phyloP scores from a whole-genome alignment of 1,284 basidiomycete genomes.

The Moniliella sp. region DNA sequence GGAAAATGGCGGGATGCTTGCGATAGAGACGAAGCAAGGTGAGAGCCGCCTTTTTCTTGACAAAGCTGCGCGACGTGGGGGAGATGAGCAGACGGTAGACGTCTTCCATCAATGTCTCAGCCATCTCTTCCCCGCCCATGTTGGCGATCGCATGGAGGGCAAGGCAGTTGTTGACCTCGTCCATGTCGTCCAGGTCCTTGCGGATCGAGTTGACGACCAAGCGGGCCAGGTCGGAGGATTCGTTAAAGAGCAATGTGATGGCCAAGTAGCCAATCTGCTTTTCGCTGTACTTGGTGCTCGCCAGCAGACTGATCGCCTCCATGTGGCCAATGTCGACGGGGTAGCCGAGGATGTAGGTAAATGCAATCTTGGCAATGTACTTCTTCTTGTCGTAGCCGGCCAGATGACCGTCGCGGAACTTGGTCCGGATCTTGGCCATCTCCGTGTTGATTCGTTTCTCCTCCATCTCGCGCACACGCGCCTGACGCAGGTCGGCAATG shows the following conservation, averaged over 20 bases:
- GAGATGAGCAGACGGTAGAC: constrained; percentile 87
- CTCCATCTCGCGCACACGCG: constrained; percentile 40
- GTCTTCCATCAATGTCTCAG: constrained; percentile 72
- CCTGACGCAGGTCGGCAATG: constrained; percentile 89
- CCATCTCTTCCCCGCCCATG: constrained; percentile 92
- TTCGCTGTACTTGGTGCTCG: constrained; percentile 83
- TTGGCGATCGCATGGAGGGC: constrained; percentile 95
- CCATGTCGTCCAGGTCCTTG: constrained; percentile 83
- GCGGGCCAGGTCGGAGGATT: constrained; percentile 84
- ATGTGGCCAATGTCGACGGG: constrained; percentile 96
- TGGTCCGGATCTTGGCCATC: constrained; percentile 97
- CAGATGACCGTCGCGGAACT: constrained; percentile 96
- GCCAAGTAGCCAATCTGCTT: constrained; percentile 99
- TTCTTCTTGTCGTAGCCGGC: constrained; percentile 99
- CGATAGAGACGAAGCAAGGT: constrained; percentile 78
- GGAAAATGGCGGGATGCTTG: constrained; percentile 82
- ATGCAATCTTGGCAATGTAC: constrained; percentile 74
- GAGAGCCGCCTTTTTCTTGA: constrained; percentile 93
- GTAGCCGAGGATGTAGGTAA: constrained; percentile 95
- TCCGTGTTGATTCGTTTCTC: constrained; percentile 98
- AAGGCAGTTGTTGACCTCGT: constrained; percentile 83
- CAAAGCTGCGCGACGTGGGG: constrained; percentile 77
- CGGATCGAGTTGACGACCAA: constrained; percentile 92
- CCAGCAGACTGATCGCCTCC: constrained; percentile 94
- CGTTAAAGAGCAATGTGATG: constrained; percentile 87